Base-by-base conservation (phyloP, 495 filamentous ascomycete genomes). In the Penicillium atrosanguineum region DNA sequence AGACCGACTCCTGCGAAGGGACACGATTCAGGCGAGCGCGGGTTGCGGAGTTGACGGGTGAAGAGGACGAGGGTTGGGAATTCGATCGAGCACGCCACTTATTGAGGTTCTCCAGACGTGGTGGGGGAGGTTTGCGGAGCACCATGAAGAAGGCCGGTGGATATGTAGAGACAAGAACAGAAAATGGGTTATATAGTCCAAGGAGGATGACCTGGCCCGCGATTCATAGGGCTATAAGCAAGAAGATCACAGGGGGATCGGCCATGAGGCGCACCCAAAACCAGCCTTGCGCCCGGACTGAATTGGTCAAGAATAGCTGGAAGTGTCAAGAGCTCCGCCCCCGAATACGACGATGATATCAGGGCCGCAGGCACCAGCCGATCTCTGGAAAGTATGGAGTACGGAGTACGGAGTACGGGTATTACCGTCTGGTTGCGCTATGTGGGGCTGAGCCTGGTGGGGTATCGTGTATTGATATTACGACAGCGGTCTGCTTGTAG, bases 71-170 rank as follows among this genome's bases (percentile, higher is more conserved):
- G 23, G 62, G 62, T 42, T 61, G 59, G 45, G 61, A 51, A 38
- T 63, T 63, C 19, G 65, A 53, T 51, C 60, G 63, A 59, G 58
- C 61, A 64, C 65, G 64, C 48, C 66, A 56, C 66, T 71, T 68
- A 38, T 57, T 59, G 43, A 71, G 65, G 54, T 68, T 68, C 42
- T 74, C 59, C 45, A 77, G 68, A 46, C 68, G 71, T 46, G 72
- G 72, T 49, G 74, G 74, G 55, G 72, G 69, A 62, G 61, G 66
- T 63, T 77, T 77, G 56, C 74, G 71, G 61, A 77, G 62, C 58
- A 75, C 74, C 74, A 77, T 77, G 61, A 74, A 74, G 67, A 59
- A 42, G 7, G 23, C 19, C 6, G 25, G 38, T 18, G 6, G 14
- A 31, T 29, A 42, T 21, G 20, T 18, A 50, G 11, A 39, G 15